phyloP scores from a whole-genome alignment of 208 protist genomes.

The Leptomonas seymouri region DNA sequence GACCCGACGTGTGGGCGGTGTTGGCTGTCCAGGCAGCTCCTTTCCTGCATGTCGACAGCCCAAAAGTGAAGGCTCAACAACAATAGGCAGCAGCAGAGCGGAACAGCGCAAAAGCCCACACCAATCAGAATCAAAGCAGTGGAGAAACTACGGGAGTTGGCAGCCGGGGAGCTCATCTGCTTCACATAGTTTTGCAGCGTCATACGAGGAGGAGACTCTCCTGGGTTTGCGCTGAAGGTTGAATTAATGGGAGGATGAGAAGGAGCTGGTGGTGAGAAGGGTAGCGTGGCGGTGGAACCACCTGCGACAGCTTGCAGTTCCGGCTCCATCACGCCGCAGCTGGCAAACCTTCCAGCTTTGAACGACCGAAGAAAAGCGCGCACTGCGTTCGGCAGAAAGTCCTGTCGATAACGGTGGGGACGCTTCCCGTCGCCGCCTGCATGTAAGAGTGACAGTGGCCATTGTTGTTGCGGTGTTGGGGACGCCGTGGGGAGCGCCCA shows the following conservation, averaged over 20 bases:
- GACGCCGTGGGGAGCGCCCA: neutral
- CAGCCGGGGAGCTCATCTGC: conserved; percentile 12
- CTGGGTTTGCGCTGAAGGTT: neutral
- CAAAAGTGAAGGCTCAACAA: conserved; percentile 56
- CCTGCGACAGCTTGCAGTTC: too few relatives aligned
- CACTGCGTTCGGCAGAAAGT: neutral
- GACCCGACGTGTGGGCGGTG: conserved; percentile 10
- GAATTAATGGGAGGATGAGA: neutral
- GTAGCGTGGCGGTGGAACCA: too few relatives aligned
- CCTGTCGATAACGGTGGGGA: neutral
- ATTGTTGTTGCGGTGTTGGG: neutral
- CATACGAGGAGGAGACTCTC: neutral
- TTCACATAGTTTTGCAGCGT: conserved; percentile 14
- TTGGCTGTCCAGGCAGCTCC: neutral
- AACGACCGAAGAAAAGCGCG: too few relatives aligned
- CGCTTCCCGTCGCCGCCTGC: neutral
- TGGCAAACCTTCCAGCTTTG: too few relatives aligned
- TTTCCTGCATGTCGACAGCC: conserved; percentile 27
- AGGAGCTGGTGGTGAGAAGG: neutral
- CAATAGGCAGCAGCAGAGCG: conserved; percentile 27
- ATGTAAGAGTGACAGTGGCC: neutral
- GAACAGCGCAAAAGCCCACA: conserved; percentile 15
- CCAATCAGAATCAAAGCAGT: conserved; percentile 10
- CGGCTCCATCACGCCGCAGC: too few relatives aligned
- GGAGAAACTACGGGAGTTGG: neutral